These are phyloP conservation scores for Syzygium grande DNA, from an alignment of 345 rosid genomes.

Conservation along the genomic window DNA sequence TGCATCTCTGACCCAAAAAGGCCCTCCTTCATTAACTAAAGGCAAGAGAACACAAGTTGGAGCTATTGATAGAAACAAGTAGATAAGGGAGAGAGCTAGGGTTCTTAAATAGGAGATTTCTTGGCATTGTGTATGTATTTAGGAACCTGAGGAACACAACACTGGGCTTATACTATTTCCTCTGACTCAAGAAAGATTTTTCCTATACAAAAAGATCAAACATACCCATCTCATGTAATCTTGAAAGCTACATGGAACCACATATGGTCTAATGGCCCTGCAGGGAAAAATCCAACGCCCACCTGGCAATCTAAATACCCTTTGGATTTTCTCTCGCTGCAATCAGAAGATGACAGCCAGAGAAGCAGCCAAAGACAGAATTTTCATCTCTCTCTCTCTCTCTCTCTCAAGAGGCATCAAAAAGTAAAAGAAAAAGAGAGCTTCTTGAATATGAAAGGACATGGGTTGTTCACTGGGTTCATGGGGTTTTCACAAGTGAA, in stretches of 20 bases:
- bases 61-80: neutral
- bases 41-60: neutral
- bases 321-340: constrained; percentile 32
- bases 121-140: neutral
- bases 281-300: constrained; percentile 10
- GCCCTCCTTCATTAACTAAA: neutral
- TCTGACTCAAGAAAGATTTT: neutral
- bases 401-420: neutral
- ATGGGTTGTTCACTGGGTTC: constrained; percentile 23
- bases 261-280: constrained; percentile 9
- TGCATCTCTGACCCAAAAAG: neutral
- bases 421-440: neutral
- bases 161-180: neutral
- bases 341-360: constrained; percentile 47
- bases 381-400: neutral
- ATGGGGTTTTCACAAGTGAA: constrained; percentile 15
- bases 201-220: constrained; percentile 8
- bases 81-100: neutral
- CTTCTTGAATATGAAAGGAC: constrained; percentile 52
- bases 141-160: neutral
- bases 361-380: constrained; percentile 37
- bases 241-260: constrained; percentile 14
- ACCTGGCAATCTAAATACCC: constrained; percentile 30
- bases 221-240: constrained; percentile 7
- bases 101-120: constrained; percentile 1